Evolutionary conservation across 2,329 filamentous ascomycete species (phyloP).

Genomic region (Aspergillus novoparasiticus): DNA sequence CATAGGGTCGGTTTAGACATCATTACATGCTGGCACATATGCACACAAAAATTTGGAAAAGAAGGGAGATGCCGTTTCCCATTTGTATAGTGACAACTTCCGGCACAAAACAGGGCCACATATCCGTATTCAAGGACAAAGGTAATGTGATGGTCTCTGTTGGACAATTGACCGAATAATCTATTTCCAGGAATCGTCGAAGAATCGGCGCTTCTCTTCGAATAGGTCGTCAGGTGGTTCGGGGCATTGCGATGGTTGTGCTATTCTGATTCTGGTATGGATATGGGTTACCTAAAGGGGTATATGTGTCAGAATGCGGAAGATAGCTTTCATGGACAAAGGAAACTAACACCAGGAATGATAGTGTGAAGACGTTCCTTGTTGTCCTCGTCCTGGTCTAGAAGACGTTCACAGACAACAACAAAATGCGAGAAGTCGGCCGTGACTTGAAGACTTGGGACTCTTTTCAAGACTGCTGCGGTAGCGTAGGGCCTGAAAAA

Average conservation of each 20-base stretch:
- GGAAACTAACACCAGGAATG: constrained; percentile 32
- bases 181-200: constrained; percentile 30
- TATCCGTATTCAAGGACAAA: constrained; percentile 18
- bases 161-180: constrained; percentile 14
- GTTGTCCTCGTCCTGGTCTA: constrained; percentile 24
- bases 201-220: not conserved
- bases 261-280: constrained; percentile 40
- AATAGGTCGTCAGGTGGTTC: no score
- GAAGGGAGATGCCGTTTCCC: no score
- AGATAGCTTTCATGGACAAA: accelerated
- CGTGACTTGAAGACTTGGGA: constrained; percentile 30
- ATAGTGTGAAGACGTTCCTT: constrained; percentile 23
- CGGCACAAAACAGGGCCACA: no score
- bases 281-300: constrained; percentile 35
- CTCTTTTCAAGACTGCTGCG: constrained; percentile 29
- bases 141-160: constrained; percentile 8
- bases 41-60: not conserved
- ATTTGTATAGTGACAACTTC: no score
- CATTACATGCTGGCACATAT: not conserved
- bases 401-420: constrained; percentile 23
- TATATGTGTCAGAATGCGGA: not conserved
- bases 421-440: constrained; percentile 30
- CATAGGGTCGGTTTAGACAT: constrained; percentile 25
- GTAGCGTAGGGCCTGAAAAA: constrained; percentile 36
- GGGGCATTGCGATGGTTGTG: constrained; percentile 38